A percentile compares a stretch with the other conserved stretches of the same genome.
Evolutionary conservation across 441 rosid genomes (phyloP).

Genomic region (Brassica hybrid): DNA sequence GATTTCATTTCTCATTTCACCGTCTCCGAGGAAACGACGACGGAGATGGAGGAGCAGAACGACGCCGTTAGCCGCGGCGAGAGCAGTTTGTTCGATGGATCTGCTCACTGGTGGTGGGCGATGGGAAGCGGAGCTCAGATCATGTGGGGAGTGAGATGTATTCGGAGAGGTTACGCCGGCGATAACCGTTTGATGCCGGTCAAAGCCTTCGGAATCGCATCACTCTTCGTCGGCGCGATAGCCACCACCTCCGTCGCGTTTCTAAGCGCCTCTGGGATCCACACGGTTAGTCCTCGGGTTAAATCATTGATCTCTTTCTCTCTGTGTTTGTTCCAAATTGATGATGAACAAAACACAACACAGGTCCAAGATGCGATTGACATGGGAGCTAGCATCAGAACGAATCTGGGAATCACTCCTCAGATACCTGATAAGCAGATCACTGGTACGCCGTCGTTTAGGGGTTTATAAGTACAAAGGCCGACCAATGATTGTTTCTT

Average conservation of each 20-base stretch:
- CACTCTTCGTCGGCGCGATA: conserved; percentile 74
- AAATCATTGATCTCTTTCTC: not conserved
- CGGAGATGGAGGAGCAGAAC: conserved; percentile 35
- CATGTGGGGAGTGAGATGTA: conserved; percentile 58
- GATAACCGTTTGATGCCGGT: conserved; percentile 62
- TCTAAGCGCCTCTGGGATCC: conserved; percentile 69
- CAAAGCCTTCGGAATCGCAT: conserved; percentile 71
- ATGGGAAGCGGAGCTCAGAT: conserved; percentile 57
- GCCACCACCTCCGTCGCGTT: conserved; percentile 61
- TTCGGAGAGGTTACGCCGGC: conserved; percentile 60
- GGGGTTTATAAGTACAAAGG: not conserved
- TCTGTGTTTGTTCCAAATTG: not conserved
- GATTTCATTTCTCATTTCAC: too few species aligned
- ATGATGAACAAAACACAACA: not conserved
- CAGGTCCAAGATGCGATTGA: conserved; percentile 75
- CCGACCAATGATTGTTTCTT: not conserved
- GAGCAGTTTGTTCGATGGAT: conserved; percentile 9
- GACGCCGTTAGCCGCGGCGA: not conserved
- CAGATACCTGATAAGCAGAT: conserved; percentile 41
- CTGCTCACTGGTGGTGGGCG: conserved; percentile 59
- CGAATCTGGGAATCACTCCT: conserved; percentile 53
- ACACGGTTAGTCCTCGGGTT: conserved; percentile 48
- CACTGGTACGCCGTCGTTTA: conserved; percentile 23
- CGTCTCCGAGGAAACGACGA: conserved; percentile 7
- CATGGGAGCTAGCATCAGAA: conserved; percentile 61